phyloP scores from a whole-genome alignment of 176 grass and related monocot species.

The Hyparrhenia diplandra region DNA sequence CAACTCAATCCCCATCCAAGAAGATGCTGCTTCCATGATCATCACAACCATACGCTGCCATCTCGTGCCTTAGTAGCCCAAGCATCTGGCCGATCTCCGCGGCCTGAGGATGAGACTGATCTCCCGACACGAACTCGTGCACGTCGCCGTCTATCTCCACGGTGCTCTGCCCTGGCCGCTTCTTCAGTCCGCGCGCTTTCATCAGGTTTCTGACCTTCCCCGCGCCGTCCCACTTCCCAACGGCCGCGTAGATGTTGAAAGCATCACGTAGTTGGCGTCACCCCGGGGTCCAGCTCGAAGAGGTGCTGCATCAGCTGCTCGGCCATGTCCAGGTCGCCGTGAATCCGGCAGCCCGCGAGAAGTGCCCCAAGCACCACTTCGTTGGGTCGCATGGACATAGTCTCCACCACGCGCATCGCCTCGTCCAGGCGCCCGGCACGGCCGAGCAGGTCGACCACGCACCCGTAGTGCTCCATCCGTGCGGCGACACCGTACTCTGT shows the following conservation, averaged over 20 bases:
- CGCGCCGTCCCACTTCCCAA: constrained; percentile 48
- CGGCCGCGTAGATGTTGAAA: constrained; percentile 66
- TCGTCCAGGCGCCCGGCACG: constrained; percentile 50
- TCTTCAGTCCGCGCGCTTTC: constrained; percentile 54
- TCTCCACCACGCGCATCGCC: constrained; percentile 34
- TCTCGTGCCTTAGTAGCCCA: constrained; percentile 34
- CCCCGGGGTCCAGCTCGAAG: constrained; percentile 54
- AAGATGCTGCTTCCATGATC: background rate
- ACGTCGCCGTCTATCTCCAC: constrained; percentile 53
- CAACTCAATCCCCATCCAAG: constrained; percentile 7
- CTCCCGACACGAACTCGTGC: constrained; percentile 55
- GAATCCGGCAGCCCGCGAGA: constrained; percentile 52
- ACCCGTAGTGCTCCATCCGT: constrained; percentile 69
- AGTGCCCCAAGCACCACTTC: constrained; percentile 74
- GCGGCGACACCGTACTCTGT: constrained; percentile 21
- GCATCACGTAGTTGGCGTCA: constrained; percentile 58
- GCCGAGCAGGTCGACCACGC: constrained; percentile 74
- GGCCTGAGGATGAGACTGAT: constrained; percentile 37
- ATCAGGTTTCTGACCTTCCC: constrained; percentile 49
- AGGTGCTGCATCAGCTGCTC: constrained; percentile 62
- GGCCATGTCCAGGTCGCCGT: constrained; percentile 41
- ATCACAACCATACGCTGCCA: constrained; percentile 12
- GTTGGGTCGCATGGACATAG: constrained; percentile 59
- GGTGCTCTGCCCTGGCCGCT: constrained; percentile 48
- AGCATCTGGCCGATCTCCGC: constrained; percentile 46